Conservation (phyloP, 805 yeast genomes). For the Lipomyces orientalis region DNA sequence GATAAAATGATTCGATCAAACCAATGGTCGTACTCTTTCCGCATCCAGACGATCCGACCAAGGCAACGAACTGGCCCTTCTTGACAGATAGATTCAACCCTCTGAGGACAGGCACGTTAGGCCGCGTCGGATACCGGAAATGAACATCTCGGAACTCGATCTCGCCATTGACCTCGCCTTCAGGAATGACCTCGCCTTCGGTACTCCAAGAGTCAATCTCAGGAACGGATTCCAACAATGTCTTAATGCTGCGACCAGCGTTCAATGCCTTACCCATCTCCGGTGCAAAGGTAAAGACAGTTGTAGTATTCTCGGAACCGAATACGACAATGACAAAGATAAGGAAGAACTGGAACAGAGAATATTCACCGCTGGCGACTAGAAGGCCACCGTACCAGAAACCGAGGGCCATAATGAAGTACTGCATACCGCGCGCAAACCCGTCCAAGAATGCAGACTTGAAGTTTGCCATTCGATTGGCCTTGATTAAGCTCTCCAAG, state of each 20-base stretch:
- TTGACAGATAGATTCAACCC: slow-evolving; percentile 51
- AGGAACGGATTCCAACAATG: slow-evolving; percentile 46
- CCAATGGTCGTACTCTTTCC: slow-evolving; percentile 56
- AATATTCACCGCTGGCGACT: slow-evolving; percentile 43
- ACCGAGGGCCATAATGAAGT: slow-evolving; percentile 51
- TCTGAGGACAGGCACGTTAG: slow-evolving; percentile 41
- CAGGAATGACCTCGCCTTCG: slow-evolving; percentile 42
- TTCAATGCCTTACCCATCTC: slow-evolving; percentile 52
- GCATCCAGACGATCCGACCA: slow-evolving; percentile 82
- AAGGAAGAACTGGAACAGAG: slow-evolving; percentile 47
- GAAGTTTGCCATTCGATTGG: slow-evolving; percentile 44
- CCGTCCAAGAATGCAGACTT: slow-evolving; percentile 47
- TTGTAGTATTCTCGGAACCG: slow-evolving; percentile 52
- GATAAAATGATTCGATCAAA: slow-evolving; percentile 57
- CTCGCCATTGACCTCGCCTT: slow-evolving; percentile 51
- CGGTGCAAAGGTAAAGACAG: slow-evolving; percentile 51
- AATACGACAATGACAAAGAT: slow-evolving; percentile 49
- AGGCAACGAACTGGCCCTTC: slow-evolving; percentile 83
- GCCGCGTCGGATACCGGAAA: slow-evolving; percentile 45
- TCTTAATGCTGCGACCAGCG: slow-evolving; percentile 47
- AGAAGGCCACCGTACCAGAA: slow-evolving; percentile 53
- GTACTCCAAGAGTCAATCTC: slow-evolving; percentile 45
- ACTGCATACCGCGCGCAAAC: slow-evolving; percentile 49
- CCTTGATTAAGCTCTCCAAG: slow-evolving; percentile 36
- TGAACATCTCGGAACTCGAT: slow-evolving; percentile 54